A percentile compares a stretch with the other conserved stretches of the same genome.
phyloP scores from a whole-genome alignment of 352 stramenopile genomes.

The Phytopythium sindhum region DNA sequence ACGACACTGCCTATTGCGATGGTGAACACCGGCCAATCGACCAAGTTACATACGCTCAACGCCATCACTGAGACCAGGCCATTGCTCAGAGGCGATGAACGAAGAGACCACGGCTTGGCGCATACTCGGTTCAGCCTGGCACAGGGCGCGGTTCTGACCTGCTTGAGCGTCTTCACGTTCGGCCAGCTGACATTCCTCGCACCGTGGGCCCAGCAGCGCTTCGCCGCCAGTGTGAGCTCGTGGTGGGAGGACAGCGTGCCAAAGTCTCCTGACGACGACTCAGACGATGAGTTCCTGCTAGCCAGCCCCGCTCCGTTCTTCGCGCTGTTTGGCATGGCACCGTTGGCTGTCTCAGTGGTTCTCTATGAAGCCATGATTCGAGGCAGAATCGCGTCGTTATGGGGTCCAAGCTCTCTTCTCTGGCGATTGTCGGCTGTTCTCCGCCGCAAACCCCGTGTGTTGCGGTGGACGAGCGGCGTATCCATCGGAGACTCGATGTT shows the following conservation, averaged over 20 bases:
- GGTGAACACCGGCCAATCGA: neutral
- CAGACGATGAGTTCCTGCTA: constrained; percentile 46
- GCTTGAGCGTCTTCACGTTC: constrained; percentile 34
- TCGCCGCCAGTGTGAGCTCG: constrained; percentile 20
- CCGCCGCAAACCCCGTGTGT: neutral
- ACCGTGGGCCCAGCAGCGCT: constrained; percentile 27
- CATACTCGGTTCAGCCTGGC: constrained; percentile 1
- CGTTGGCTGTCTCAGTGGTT: neutral
- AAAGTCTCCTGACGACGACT: constrained; percentile 14
- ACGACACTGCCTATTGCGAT: neutral
- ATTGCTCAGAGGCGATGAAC: neutral
- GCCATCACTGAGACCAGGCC: neutral
- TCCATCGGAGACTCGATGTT: constrained; percentile 2
- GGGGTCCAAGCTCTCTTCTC: neutral
- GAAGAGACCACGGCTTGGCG: no score
- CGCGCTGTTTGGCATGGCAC: constrained; percentile 1
- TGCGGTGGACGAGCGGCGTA: neutral
- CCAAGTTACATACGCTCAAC: neutral
- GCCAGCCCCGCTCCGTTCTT: constrained; percentile 17
- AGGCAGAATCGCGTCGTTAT: neutral
- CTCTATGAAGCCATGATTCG: neutral
- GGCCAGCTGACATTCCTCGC: constrained; percentile 38
- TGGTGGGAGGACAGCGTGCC: constrained; percentile 25
- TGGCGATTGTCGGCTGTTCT: neutral
- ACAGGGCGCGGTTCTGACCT: constrained; percentile 33